Evolutionary conservation across 768 basidiomycete genomes (phyloP).

Genomic region (Coprinellus aureogranulatus): DNA sequence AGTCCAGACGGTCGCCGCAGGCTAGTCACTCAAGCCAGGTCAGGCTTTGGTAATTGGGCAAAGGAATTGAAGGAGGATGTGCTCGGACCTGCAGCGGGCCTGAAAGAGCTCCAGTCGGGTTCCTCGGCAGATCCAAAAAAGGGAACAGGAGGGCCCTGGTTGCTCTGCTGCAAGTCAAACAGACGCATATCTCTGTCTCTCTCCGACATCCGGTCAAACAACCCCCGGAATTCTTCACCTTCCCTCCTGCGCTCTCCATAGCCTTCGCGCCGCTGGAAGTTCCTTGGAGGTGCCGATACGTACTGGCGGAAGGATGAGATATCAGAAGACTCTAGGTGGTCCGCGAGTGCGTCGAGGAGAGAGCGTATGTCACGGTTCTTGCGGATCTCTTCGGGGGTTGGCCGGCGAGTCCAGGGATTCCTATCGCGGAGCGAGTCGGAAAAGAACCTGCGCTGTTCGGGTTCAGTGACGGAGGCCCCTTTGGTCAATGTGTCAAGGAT

Average conservation of each 20-base stretch:
- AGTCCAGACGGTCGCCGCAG: no score
- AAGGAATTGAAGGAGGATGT: neutral
- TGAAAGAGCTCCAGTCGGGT: constrained; percentile 12
- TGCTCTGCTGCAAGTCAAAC: neutral
- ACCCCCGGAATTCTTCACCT: neutral
- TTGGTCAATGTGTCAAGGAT: constrained; percentile 15
- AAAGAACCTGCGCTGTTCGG: neutral
- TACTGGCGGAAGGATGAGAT: constrained; percentile 5
- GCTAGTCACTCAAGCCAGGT: constrained; percentile 14
- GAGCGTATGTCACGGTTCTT: constrained; percentile 16
- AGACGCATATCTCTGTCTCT: constrained; percentile 7
- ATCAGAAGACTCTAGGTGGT: constrained; percentile 1
- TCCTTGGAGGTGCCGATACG: neutral
- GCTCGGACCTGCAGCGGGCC: constrained; percentile 8
- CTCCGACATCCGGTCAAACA: constrained; percentile 3
- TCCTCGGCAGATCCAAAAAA: constrained; percentile 18
- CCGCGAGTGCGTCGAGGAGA: constrained; percentile 19
- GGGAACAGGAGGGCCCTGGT: neutral
- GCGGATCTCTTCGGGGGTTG: neutral
- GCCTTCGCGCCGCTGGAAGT: neutral
- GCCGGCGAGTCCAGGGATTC: neutral
- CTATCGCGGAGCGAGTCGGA: neutral
- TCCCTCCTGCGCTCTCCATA: neutral
- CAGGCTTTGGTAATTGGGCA: neutral
- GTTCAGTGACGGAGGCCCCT: neutral